These are phyloP conservation scores for Neltuma alba DNA, from an alignment of 306 rosid genomes.

Conservation along the genomic window DNA sequence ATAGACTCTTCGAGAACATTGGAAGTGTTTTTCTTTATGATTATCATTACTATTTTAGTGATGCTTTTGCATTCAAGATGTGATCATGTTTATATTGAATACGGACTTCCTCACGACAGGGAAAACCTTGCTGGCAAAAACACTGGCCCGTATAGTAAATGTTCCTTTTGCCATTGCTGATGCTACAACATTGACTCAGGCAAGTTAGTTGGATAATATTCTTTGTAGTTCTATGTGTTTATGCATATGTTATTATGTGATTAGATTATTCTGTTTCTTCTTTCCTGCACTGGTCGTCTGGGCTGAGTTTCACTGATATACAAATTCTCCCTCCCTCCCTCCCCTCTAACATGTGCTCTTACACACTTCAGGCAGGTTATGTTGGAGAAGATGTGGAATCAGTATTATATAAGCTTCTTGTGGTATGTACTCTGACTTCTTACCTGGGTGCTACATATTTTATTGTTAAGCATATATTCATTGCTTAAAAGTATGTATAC, in stretches of 20 bases:
- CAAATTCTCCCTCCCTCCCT: not conserved
- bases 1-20: slow-evolving; percentile 2
- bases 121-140: slow-evolving; percentile 80
- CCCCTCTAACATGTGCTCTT: not conserved
- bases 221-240: not conserved
- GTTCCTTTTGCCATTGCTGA: slow-evolving; percentile 78
- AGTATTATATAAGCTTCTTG: slow-evolving; percentile 60
- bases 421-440: slow-evolving; percentile 42
- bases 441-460: not conserved
- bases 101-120: slow-evolving; percentile 48
- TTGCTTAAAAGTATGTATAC: not conserved
- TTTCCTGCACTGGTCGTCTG: not conserved
- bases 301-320: slow-evolving; percentile 1
- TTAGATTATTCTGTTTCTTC: not conserved
- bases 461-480: not conserved
- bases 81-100: slow-evolving; percentile 17
- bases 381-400: slow-evolving; percentile 83
- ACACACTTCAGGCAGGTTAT: slow-evolving; percentile 65
- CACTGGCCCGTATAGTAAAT: slow-evolving; percentile 72
- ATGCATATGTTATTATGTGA: not conserved
- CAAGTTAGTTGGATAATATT: slow-evolving; percentile 33
- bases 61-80: not conserved
- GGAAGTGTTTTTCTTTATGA: not conserved
- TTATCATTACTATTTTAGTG: not conserved
- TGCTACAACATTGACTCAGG: slow-evolving; percentile 81